Conservation (phyloP, 164 flowering plant genomes). For the Vitis rupestris region DNA sequence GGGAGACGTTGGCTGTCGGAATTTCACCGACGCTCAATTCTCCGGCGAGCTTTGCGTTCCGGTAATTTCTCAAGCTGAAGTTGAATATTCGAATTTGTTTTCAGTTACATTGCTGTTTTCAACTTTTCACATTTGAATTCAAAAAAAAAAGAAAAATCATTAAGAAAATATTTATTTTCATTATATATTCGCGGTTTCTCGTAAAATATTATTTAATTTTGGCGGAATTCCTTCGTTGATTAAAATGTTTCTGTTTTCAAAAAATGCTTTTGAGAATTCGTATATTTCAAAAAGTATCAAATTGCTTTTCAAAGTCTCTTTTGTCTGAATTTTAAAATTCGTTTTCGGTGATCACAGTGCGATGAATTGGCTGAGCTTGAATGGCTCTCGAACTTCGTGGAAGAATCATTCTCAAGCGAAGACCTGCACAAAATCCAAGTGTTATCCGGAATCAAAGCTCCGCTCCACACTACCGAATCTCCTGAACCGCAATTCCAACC, state of each 20-base stretch:
- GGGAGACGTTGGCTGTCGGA: slow-evolving; percentile 29
- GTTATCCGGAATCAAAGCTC: neutral
- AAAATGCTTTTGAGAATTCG: too few relatives aligned
- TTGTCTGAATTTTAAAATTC: neutral
- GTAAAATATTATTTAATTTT: too few relatives aligned
- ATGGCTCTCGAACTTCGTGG: slow-evolving; percentile 94
- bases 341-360: slow-evolving; percentile 41
- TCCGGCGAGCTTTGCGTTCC: slow-evolving; percentile 86
- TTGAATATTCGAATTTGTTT: neutral
- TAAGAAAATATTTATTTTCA: too few relatives aligned
- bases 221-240: too few relatives aligned
- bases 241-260: too few relatives aligned
- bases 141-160: too few relatives aligned
- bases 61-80: slow-evolving; percentile 35
- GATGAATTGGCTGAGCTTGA: slow-evolving; percentile 91
- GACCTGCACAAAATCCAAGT: slow-evolving; percentile 40
- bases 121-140: too few relatives aligned
- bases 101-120: neutral
- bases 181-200: too few relatives aligned
- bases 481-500: slow-evolving; percentile 31
- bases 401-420: slow-evolving; percentile 81
- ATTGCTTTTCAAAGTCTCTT: too few relatives aligned
- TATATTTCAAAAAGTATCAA: too few relatives aligned
- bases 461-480: slow-evolving; percentile 38
- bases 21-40: slow-evolving; percentile 45